A percentile compares a stretch with the other conserved stretches of the same genome.
phyloP scores from a whole-genome alignment of 2,329 filamentous ascomycete species.

The Fusarium begoniae region DNA sequence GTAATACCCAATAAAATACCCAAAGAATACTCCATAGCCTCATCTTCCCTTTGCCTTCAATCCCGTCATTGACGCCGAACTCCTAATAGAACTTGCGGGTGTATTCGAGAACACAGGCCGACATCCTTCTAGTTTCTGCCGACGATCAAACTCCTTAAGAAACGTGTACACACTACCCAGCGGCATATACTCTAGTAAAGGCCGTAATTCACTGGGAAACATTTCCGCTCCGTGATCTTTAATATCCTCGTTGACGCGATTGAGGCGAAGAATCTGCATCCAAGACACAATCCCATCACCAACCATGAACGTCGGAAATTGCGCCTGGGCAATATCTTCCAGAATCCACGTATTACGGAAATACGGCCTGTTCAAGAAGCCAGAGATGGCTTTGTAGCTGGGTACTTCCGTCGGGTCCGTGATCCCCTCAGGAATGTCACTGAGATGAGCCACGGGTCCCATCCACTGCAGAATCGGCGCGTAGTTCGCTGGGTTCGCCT shows the following conservation, averaged over 20 bases:
- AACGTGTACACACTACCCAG: conserved; percentile 36
- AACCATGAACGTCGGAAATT: conserved; percentile 34
- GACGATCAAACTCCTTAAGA: conserved; percentile 35
- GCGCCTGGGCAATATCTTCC: conserved; percentile 35
- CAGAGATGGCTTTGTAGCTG: conserved; percentile 35
- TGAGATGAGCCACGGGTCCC: conserved; percentile 36
- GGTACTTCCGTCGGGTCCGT: conserved; percentile 35
- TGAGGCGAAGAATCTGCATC: conserved; percentile 39
- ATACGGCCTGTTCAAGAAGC: conserved; percentile 35
- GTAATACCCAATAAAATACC: accelerated
- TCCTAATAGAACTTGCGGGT: conserved; percentile 30
- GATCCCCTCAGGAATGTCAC: conserved; percentile 35
- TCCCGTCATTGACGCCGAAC: conserved; percentile 29
- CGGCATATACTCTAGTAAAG: conserved; percentile 35
- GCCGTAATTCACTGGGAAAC: conserved; percentile 32
- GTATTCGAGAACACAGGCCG: conserved; percentile 2
- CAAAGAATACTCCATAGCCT: neutral
- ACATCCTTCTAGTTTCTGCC: conserved; percentile 22
- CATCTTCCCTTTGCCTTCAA: conserved; percentile 2
- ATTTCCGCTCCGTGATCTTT: conserved; percentile 35
- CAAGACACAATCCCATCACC: conserved; percentile 38
- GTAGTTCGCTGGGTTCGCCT: conserved; percentile 33
- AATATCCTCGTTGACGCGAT: conserved; percentile 38
- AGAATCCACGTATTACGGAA: conserved; percentile 39
- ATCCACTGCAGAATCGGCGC: conserved; percentile 37